A percentile compares a stretch with the other conserved stretches of the same genome.
phyloP scores from a whole-genome alignment of 2,329 filamentous ascomycete genomes.

The Neofusicoccum kwambonambiense region DNA sequence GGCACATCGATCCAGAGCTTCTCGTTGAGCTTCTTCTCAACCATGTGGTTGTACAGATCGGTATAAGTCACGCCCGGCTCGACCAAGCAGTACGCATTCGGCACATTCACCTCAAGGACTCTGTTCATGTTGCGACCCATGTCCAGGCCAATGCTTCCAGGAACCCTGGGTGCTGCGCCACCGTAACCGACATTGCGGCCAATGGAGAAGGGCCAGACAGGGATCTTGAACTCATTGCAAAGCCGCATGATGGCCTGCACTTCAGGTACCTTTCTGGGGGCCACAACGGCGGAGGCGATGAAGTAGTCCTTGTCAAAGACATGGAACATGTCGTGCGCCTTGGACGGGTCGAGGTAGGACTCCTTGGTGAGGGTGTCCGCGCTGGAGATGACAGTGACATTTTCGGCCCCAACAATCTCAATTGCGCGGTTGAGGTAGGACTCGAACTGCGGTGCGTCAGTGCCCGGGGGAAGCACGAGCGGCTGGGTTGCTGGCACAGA shows the following conservation, averaged over 20 bases:
- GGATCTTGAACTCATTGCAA: constrained; percentile 36
- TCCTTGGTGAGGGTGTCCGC: constrained; percentile 19
- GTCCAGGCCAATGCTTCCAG: constrained; percentile 48
- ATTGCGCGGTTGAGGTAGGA: not conserved
- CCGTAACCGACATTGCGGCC: constrained; percentile 53
- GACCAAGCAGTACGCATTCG: constrained; percentile 42
- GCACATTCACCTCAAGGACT: constrained; percentile 40
- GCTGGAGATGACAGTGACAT: not conserved
- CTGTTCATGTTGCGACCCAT: constrained; percentile 44
- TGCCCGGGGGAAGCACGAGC: constrained; percentile 5
- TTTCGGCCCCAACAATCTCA: constrained; percentile 16
- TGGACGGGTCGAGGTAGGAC: constrained; percentile 24
- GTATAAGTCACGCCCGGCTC: constrained; percentile 51
- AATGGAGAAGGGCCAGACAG: constrained; percentile 34
- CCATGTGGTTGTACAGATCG: constrained; percentile 45
- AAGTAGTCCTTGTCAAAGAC: constrained; percentile 45
- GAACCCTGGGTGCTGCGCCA: constrained; percentile 48
- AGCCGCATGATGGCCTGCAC: constrained; percentile 33
- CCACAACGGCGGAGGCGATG: constrained; percentile 45
- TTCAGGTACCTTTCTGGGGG: constrained; percentile 42
- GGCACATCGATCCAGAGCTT: constrained; percentile 46
- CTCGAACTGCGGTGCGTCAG: not conserved
- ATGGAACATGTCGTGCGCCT: constrained; percentile 44
- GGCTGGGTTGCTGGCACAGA: not conserved
- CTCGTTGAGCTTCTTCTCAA: constrained; percentile 27